Evolutionary conservation across 805 yeast genomes (phyloP).

Genomic region (Torulaspora indica): DNA sequence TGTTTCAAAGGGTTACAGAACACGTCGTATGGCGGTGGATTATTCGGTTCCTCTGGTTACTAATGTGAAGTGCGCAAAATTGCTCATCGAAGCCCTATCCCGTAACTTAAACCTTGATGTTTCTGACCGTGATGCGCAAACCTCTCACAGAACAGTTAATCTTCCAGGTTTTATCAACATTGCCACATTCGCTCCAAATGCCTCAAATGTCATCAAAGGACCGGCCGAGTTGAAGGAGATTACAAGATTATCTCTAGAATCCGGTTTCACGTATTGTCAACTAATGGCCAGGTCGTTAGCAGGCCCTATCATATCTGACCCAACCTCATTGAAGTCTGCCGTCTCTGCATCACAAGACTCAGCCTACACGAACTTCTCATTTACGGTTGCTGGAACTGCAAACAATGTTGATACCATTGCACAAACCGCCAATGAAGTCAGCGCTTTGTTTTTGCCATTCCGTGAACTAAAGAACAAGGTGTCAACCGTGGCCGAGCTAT

Average conservation of each 20-base stretch:
- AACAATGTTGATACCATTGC: conserved; percentile 58
- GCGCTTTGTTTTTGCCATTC: conserved; percentile 78
- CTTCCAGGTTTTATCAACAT: conserved; percentile 86
- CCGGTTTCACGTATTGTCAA: conserved; percentile 87
- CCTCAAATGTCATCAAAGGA: conserved; percentile 42
- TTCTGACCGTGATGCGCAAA: conserved; percentile 77
- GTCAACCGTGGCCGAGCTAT: conserved; percentile 72
- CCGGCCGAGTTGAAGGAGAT: conserved; percentile 59
- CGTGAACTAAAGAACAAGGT: conserved; percentile 67
- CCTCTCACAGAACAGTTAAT: conserved; percentile 76
- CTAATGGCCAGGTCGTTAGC: conserved; percentile 63
- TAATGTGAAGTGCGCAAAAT: conserved; percentile 94
- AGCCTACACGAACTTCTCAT: conserved; percentile 75
- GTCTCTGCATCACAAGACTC: conserved; percentile 46
- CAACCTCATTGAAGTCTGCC: conserved; percentile 60
- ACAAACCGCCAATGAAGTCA: conserved; percentile 60
- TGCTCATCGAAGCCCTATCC: conserved; percentile 89
- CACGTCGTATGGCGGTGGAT: conserved; percentile 99
- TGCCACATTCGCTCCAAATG: conserved; percentile 70
- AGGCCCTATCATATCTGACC: conserved; percentile 62
- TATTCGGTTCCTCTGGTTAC: conserved; percentile 96
- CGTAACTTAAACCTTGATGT: conserved; percentile 64
- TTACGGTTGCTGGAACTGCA: conserved; percentile 79
- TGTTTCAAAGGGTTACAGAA: conserved; percentile 93
- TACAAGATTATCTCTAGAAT: conserved; percentile 64